Conservation (phyloP, 192 early-diverging fungal genomes). For the Podila clonocystis region DNA sequence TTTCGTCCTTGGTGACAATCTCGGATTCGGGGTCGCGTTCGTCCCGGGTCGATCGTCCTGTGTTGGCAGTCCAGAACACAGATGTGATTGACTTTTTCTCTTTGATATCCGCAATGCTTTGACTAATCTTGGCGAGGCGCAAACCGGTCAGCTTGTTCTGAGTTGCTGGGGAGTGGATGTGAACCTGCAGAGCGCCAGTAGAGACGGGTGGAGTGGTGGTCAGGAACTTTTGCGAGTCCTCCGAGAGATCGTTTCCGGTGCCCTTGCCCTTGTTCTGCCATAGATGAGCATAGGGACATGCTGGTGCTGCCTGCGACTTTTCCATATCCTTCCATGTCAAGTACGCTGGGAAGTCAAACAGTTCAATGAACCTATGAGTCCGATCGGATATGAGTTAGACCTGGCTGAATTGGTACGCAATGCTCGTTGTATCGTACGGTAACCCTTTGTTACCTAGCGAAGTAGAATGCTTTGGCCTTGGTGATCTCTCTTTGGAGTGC, state of each 20-base stretch:
- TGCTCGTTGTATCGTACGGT: neutral
- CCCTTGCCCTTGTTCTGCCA: constrained; percentile 63
- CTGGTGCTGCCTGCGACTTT: constrained; percentile 49
- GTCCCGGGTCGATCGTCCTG: constrained; percentile 18
- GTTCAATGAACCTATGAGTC: constrained; percentile 49
- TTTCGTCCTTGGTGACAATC: constrained; percentile 56
- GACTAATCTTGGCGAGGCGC: constrained; percentile 46
- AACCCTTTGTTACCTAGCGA: constrained; percentile 36
- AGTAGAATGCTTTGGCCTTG: constrained; percentile 62
- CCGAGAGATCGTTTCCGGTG: constrained; percentile 15
- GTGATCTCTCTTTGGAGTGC: constrained; percentile 54
- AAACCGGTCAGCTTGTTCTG: constrained; percentile 47
- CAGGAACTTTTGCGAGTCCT: constrained; percentile 32
- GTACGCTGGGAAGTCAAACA: constrained; percentile 56
- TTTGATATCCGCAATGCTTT: constrained; percentile 13
- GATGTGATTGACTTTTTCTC: constrained; percentile 34
- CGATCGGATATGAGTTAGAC: no score
- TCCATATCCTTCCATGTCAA: constrained; percentile 55
- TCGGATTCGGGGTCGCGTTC: constrained; percentile 35
- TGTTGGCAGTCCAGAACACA: constrained; percentile 44
- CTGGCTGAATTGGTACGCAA: no score
- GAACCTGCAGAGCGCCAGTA: constrained; percentile 44
- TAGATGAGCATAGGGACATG: constrained; percentile 64
- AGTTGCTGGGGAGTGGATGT: constrained; percentile 54
- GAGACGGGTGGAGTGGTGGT: constrained; percentile 31